Evolutionary conservation across 2,329 filamentous ascomycete genomes (phyloP), one percentile per base, ranked within the genome.

Genomic region (Neonectria faginata): DNA sequence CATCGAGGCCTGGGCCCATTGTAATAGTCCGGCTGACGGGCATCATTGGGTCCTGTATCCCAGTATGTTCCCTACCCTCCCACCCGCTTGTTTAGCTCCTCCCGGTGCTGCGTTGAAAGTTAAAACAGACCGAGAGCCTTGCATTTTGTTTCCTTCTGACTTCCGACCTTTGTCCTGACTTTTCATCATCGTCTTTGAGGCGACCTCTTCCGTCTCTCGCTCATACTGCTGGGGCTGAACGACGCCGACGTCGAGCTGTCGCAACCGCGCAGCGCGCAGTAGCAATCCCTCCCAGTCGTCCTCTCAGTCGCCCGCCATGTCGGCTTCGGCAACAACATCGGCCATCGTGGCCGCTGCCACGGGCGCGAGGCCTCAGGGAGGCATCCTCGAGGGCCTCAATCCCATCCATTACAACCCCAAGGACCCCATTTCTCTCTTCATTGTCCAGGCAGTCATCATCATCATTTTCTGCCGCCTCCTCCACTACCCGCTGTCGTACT

Each of bases 401-500:
- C 92, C 92, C 1, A 84, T 90, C 31, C 75, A 85, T 31, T 93
- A 91, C 79, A 88, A 91, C 70, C 73, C 89, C 11, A 90, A 87
- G 62, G 90, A 93, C 69, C 92, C 92, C 7, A 89, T 94, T 66
- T 87, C 88, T 50, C 72, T 74, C 57, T 74, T 65, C 54, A 65
- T 67, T 42, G 42, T 71, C 16, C 60, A 82, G 75, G 78, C 77
- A 48, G 67, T 76, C 53, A 88, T 86, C 39, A 82, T 81, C 60
- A 76, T 85, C 66, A 79, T 85, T 41, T 79, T 85, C 53, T 85
- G 83, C 54, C 79, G 84, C 57, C 62, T 81, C 11, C 74, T 94
- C 20, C 91, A 95, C 76, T 94, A 87, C 81, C 92, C 92, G 10
- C 85, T 95, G 5, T 90, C 90, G 70, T 90, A 89, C 73, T 84